Base-by-base conservation (phyloP, 2,329 filamentous ascomycete genomes). In the Huntiella moniliformis region DNA sequence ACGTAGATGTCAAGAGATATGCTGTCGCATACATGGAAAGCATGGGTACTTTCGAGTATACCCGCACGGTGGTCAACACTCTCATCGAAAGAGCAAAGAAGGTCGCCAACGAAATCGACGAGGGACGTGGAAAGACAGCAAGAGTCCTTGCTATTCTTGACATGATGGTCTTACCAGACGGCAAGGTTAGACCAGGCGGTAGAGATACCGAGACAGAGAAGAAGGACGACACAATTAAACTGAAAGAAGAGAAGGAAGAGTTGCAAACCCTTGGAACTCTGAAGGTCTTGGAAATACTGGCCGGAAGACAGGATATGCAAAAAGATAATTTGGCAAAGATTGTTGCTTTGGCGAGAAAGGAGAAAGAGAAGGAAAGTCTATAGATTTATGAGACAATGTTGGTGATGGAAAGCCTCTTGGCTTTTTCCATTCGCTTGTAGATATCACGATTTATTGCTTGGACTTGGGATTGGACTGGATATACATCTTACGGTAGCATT, bases 11-110 rank as follows among this genome's bases (percentile, higher is more conserved):
- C 45, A 96, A 96, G 68, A 68, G 75, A 50, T 96, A 94, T 59
- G 91, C 91, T 3, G 79, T 96, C 15, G 69, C 70, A 39, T 93
- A 94, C 59, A 93, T 98, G 85, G 79, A 94, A 60, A 68, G 71
- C 52, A 92, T 82, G 1, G 86, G 86, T 34, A 93, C 81, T 57
- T 95, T 98, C 58, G 77, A 79, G 45, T 95, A 96, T 59, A 88
- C 82, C 12, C 69, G 76, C 49, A 67, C 72, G 43, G 82, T 85
- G 1, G 60, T 87, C 7, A 57, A 59, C 11, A 71, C 79, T 32
- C 63, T 88, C 52, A 71, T 77, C 38, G 70, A 70, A 51, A 71
- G 79, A 49, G 80, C 82, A 15, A 65, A 71, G 46, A 67, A 63
- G 51, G 61, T 82, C 56, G 71, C 80, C 12, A 68, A 77, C 37